phyloP scores from a whole-genome alignment of 148 eudicot species.

The Polygonum maritimum region DNA sequence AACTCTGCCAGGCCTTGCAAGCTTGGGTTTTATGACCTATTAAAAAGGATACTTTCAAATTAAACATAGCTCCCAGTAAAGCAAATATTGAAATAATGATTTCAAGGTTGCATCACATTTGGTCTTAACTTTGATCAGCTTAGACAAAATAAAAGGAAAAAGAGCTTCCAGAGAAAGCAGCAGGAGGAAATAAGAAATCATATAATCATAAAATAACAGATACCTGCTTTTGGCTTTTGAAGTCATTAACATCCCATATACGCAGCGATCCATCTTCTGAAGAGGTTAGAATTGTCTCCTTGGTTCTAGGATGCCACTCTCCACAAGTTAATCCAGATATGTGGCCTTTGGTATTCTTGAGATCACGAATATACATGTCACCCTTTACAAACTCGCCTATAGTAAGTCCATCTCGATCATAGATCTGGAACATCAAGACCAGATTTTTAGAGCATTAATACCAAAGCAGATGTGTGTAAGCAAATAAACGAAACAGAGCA shows the following conservation, averaged over 20 bases:
- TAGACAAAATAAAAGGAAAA: not conserved
- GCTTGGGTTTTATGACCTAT: slow-evolving; percentile 96
- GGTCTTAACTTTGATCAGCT: not conserved
- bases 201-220: not conserved
- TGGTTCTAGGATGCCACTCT: slow-evolving; percentile 91
- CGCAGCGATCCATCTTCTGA: slow-evolving; percentile 98
- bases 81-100: not conserved
- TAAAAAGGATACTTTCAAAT: not conserved
- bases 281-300: slow-evolving; percentile 80
- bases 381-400: slow-evolving; percentile 92
- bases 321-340: slow-evolving; percentile 94
- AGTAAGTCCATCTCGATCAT: slow-evolving; percentile 95
- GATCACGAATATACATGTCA: slow-evolving; percentile 98
- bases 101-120: not conserved
- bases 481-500: not conserved
- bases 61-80: not conserved
- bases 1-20: slow-evolving; percentile 79
- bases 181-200: not conserved
- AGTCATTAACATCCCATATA: slow-evolving; percentile 97
- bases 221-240: slow-evolving; percentile 95
- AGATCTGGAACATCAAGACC: slow-evolving; percentile 38
- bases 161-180: not conserved
- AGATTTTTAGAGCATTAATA: not conserved
- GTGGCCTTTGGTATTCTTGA: slow-evolving; percentile 97
- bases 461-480: not conserved